Evolutionary conservation across 352 stramenopile genomes (phyloP).

Genomic region (Globisporangium middletonii): DNA sequence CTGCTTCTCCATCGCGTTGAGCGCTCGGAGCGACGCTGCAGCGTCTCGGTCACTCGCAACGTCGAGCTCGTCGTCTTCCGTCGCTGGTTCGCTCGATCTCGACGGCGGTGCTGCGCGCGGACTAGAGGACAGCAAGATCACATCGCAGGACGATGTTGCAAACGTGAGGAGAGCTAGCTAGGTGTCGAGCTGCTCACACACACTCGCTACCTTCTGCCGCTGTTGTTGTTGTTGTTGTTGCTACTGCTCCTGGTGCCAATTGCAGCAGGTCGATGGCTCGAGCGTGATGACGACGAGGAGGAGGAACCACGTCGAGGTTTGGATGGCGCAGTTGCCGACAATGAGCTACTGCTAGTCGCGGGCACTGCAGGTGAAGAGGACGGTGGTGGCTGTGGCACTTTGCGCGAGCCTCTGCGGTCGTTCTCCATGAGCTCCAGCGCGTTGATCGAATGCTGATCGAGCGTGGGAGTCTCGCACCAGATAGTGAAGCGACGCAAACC

Average conservation of each 20-base stretch:
- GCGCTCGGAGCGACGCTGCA: neutral
- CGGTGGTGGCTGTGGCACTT: slow-evolving; percentile 14
- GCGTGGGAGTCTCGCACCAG: too few species aligned
- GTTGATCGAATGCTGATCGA: too few species aligned
- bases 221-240: slow-evolving; percentile 15
- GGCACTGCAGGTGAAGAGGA: slow-evolving; percentile 2
- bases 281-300: neutral
- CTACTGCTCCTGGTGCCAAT: neutral
- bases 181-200: neutral
- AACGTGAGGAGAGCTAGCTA: neutral
- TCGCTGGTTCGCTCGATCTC: slow-evolving; percentile 25
- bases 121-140: slow-evolving; percentile 4
- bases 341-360: neutral
- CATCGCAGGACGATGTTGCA: neutral
- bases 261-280: neutral
- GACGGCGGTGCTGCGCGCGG: slow-evolving; percentile 16
- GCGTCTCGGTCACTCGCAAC: neutral
- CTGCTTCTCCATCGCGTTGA: slow-evolving; percentile 24
- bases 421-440: too few species aligned
- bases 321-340: neutral
- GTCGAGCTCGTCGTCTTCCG: slow-evolving; percentile 19
- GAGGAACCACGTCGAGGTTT: slow-evolving; percentile 1
- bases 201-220: slow-evolving; percentile 2
- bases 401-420: neutral
- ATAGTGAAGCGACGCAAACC: too few species aligned